These are phyloP conservation scores for Saccharum officinarum DNA, from an alignment of 176 grass and related monocot species.

Conservation along the genomic window DNA sequence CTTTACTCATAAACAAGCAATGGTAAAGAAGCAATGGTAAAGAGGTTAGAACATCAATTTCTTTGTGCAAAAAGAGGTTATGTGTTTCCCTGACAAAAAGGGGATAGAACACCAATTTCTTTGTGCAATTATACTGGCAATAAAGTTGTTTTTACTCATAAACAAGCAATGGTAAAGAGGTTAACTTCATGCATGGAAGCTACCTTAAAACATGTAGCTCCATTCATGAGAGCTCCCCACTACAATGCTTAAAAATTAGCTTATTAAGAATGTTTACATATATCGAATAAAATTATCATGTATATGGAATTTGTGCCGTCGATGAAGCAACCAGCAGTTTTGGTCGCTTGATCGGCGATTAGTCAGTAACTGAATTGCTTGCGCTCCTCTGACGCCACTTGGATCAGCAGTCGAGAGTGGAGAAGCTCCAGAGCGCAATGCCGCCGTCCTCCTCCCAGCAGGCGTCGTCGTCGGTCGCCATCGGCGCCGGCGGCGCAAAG, in stretches of 20 bases:
- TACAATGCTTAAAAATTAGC: constrained; percentile 32
- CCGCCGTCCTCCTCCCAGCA: constrained; percentile 61
- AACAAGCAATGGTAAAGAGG: constrained; percentile 33
- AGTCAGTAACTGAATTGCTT: constrained; percentile 32
- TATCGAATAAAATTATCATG: constrained; percentile 26
- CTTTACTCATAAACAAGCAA: too few species aligned
- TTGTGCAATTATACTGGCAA: not conserved
- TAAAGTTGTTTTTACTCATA: constrained; percentile 23
- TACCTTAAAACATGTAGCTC: constrained; percentile 86
- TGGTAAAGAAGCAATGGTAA: too few species aligned
- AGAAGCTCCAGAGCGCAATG: constrained; percentile 86
- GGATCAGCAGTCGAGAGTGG: constrained; percentile 38
- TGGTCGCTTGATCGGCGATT: constrained; percentile 20
- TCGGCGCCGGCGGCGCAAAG: constrained; percentile 33
- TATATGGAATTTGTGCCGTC: constrained; percentile 17
- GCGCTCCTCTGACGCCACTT: not conserved
- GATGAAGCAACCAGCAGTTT: not conserved
- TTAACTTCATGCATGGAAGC: constrained; percentile 45
- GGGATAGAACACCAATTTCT: not conserved
- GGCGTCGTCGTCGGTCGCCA: constrained; percentile 26
- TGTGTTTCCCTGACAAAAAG: not conserved
- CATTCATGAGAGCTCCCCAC: constrained; percentile 41
- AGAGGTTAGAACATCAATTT: too few species aligned
- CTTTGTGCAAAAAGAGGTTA: too few species aligned
- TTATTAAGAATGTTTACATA: constrained; percentile 26